Evolutionary conservation across 495 filamentous ascomycete genomes (phyloP), one percentile per base, ranked within the genome.

Genomic region (Penicillium taxi): DNA sequence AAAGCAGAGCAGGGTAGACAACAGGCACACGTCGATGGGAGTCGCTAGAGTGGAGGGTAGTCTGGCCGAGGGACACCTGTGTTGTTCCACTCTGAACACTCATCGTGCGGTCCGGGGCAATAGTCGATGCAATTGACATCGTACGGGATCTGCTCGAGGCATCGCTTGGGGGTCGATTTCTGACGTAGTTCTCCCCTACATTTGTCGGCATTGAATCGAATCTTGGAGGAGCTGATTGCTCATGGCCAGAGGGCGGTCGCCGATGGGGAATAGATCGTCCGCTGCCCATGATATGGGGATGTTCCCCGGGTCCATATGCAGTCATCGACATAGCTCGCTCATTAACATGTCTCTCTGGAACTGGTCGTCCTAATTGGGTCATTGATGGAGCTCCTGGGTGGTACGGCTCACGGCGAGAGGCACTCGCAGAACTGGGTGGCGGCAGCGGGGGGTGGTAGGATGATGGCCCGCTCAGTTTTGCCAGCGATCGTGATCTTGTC

Each of bases 281-380:
- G 47, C 83, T 94, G 74, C 44, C 55, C 35, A 84, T 85, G 14
- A 87, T 95, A 51, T 94, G 91, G 37, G 80, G 72, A 39, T 82
- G 70, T 39, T 96, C 86, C 31, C 90, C 84, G 42, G 78, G 63
- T 11, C 80, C 72, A 55, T 94, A 94, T 2, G 82, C 82, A 11
- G 80, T 88, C 78, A 99, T 80, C 18, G 90, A 94, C 91, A 96
- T 96, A 32, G 91, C 78, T 32, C 93, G 75, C 53, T 96, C 89
- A 52, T 96, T 61, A 20, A 33, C 81, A 52, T 91, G 82, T 29
- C 87, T 76, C 46, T 95, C 89, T 5, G 93, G 93, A 1, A 99
- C 86, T 17, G 86, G 62, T 34, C 93, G 75, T 11, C 93, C 93
- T 56, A 94, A 85, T 15, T 89, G 93, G 18, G 88, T 96, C 52